Evolutionary conservation across 257 asterid species (phyloP).

Genomic region (Petunia secreta): DNA sequence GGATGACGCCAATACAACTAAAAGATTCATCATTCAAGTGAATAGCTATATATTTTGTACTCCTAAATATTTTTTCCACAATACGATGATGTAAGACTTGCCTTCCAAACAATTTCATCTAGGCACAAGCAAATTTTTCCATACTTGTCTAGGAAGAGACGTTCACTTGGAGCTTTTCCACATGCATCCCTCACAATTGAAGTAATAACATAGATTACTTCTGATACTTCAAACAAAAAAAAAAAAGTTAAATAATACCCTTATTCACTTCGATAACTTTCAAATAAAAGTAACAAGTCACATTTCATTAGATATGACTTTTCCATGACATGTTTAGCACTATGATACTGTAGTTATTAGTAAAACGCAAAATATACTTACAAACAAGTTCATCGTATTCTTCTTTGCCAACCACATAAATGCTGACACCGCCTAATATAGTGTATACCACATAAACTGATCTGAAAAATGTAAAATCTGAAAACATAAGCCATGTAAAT

Average conservation of each 20-base stretch:
- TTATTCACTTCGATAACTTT: neutral
- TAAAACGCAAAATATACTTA: constrained; percentile 44
- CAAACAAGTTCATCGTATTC: constrained; percentile 94
- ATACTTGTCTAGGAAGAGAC: constrained; percentile 92
- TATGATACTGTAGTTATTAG: no score
- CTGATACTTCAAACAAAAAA: constrained; percentile 61
- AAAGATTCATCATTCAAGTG: neutral
- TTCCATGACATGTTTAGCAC: neutral
- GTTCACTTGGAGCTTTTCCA: constrained; percentile 90
- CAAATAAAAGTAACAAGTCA: neutral
- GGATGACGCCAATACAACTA: neutral
- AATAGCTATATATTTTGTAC: neutral
- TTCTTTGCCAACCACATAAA: constrained; percentile 94
- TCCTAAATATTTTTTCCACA: neutral
- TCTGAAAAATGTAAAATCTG: constrained; percentile 44
- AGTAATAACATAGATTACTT: constrained; percentile 80
- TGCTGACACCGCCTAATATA: constrained; percentile 90
- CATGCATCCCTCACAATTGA: constrained; percentile 92
- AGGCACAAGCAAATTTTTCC: constrained; percentile 96
- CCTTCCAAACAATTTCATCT: constrained; percentile 99
- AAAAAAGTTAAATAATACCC: neutral
- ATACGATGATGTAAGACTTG: constrained; percentile 26
- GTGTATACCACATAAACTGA: constrained; percentile 94
- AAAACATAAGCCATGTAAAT: neutral
- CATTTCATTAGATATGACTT: neutral